A percentile compares a stretch with the other conserved stretches of the same genome.
These are phyloP conservation scores for Nicotiana rustica DNA, from an alignment of 305 asterid genomes.

Conservation along the genomic window DNA sequence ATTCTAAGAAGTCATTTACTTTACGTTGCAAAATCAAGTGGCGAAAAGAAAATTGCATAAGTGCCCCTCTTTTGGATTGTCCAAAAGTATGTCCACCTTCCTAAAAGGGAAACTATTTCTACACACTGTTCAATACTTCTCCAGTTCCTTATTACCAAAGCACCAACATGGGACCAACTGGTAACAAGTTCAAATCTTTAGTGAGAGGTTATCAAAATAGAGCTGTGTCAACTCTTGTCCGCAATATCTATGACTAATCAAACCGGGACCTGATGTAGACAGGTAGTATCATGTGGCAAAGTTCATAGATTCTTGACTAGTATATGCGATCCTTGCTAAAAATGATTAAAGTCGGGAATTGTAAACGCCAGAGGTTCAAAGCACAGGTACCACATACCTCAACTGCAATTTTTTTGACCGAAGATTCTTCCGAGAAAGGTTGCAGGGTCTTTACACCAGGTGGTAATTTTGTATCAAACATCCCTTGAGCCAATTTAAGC, in stretches of 20 bases:
- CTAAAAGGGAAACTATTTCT: slow-evolving; percentile 18
- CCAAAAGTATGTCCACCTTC: neutral
- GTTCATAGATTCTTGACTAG: slow-evolving; percentile 14
- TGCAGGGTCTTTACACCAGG: slow-evolving; percentile 90
- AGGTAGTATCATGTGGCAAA: slow-evolving; percentile 29
- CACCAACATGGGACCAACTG: neutral
- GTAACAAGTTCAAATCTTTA: neutral
- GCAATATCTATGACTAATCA: slow-evolving; percentile 15
- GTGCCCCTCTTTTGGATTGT: slow-evolving; percentile 9
- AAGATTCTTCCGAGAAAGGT: slow-evolving; percentile 90
- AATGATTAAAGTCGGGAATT: neutral
- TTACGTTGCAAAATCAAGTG: neutral
- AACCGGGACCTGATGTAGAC: neutral
- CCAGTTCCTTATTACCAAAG: slow-evolving; percentile 13
- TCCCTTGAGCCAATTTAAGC: slow-evolving; percentile 77
- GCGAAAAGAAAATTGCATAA: neutral
- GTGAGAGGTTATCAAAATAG: neutral
- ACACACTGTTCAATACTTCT: neutral
- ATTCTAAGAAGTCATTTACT: slow-evolving; percentile 9
- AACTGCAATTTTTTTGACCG: slow-evolving; percentile 78
- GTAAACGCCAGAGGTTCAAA: slow-evolving; percentile 1
- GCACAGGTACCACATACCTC: slow-evolving; percentile 53
- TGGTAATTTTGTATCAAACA: slow-evolving; percentile 95
- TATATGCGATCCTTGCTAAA: slow-evolving; percentile 2
- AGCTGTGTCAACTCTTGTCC: neutral